Base-by-base conservation (phyloP, 495 filamentous ascomycete species). In the Penicillium subrubescens region DNA sequence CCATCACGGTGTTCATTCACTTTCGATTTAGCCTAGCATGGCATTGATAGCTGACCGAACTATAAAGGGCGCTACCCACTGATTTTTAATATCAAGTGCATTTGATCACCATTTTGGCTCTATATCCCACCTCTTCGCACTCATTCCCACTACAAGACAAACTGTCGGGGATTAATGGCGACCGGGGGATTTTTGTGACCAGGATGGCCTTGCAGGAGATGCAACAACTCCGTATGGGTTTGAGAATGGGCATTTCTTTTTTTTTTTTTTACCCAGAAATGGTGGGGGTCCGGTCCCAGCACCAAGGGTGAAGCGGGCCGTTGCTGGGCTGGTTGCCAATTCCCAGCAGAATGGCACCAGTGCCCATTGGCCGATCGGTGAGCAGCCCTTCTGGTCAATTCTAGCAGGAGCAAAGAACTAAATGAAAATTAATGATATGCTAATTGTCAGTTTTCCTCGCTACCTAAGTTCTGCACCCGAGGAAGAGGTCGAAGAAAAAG, bases 321-420 rank as follows among this genome's bases (percentile, higher is more conserved):
- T 67, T 64, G 64, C 59, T 72, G 44, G 61, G 33, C 61, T 54
- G 63, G 68, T 66, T 67, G 61, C 54, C 37, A 66, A 68, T 72
- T 68, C 65, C 70, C 70, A 66, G 51, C 41, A 10, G 6, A 39
- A 39, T 70, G 70, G 70, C 19, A 68, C 60, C 23, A 1, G 12
- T 43, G n/a, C 37, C 54, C 15, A 72, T 72, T 72, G 70, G 70
- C 21, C 35, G 53, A 67, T 65, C 65, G 25, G 48, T 11, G 12
- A 6, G 17, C 48, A 27, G 25, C 25, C 25, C 48, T 15, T 29
- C 14, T 15, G 48, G 48, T 29, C 25, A 15, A 27, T 51, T 51
- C 48, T 52, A 31, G 48, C 25, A 52, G 5, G 48, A 52, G 27
- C 4, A 31, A 14, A 52, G 12, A 8, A 21, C 17, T 23, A 3